Conservation (phyloP, 805 yeast species). For the Kregervanrija pseudodelftensis region DNA sequence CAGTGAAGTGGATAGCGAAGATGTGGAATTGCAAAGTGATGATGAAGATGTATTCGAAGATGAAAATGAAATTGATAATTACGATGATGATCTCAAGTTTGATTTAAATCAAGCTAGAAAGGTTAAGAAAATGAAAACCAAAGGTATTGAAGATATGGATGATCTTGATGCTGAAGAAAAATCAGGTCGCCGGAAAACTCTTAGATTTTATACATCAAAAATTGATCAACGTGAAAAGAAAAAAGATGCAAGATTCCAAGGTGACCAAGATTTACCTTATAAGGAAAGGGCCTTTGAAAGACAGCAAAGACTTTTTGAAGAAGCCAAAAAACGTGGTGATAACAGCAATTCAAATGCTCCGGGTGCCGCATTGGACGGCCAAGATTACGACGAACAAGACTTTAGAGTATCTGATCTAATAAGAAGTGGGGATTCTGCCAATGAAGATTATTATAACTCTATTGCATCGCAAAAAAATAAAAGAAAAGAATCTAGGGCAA, state of each 20-base stretch:
- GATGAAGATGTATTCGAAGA: constrained; percentile 8
- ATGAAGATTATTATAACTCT: constrained; percentile 50
- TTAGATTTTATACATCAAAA: constrained; percentile 94
- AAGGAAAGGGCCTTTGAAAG: constrained; percentile 85
- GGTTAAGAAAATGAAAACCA: constrained; percentile 33
- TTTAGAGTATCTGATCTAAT: too few relatives aligned
- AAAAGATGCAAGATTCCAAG: constrained; percentile 52
- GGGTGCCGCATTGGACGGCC: too few relatives aligned
- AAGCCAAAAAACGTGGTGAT: constrained; percentile 81
- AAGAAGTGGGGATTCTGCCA: constrained; percentile 28
- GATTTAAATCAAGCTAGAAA: constrained; percentile 29
- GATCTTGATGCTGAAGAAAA: constrained; percentile 86
- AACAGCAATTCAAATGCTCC: constrained; percentile 29
- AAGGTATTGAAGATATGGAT: constrained; percentile 59
- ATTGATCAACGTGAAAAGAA: constrained; percentile 78
- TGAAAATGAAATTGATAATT: constrained; percentile 15
- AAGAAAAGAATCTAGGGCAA: constrained; percentile 47
- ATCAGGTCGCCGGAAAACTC: constrained; percentile 65
- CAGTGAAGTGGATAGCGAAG: constrained; percentile 18
- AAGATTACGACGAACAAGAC: too few relatives aligned
- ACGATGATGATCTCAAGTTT: constrained; percentile 18
- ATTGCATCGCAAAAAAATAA: constrained; percentile 40
- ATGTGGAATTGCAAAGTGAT: constrained; percentile 12
- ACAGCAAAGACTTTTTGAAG: constrained; percentile 79
- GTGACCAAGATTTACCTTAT: constrained; percentile 90